Base-by-base conservation (phyloP, 108 stramenopile species). In the Cyclostephanos invisitatus region DNA sequence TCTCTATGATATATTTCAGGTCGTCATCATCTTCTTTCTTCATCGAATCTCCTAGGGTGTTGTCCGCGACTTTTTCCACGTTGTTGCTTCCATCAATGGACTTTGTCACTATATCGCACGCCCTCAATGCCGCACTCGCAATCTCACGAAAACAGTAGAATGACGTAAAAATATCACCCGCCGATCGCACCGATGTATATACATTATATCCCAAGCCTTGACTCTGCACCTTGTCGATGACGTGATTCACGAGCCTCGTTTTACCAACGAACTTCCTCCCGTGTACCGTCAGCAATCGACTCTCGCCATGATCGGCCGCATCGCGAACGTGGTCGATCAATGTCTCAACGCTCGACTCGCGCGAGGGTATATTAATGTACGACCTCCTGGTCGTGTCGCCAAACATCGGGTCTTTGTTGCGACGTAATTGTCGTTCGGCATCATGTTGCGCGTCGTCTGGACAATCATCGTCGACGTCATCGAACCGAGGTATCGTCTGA, bases 121-220 rank as follows among this genome's bases (percentile, higher is more conserved):
- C 61, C 17, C 44, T 35, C 49, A 80, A 63, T 29, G 78, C 78
- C 29, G 68, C 35, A 37, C 68, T 63, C 35, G 59, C 20, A 24
- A 80, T 75, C 42, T 62, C 60, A 24, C 68, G 73, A 32, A 80
- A 80, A 7, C 73, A 68, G 24, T 40, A 75, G 56, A 70, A 80
- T 3, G 73, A 74, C 18, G 66, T 70, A 14, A 69, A 35, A n/a
- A 44, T 14, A 29, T 73, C 68, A 44, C 14, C 56, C 17, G 47
- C 44, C 15, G 78, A 74, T 38, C 78, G 20, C 37, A 42, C 29
- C 9, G 78, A 80, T 48, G 40, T n/a, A 28, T 74, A 67, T 15
- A 74, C 70, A 14, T 61, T 74, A 22, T 62, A 80, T 22, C 64
- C 72, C 56, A 51, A 32, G n/a, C 58, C 67, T 50, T 68, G 49